Base-by-base conservation (phyloP, 2,329 filamentous ascomycete species). In the Alternaria sp. region DNA sequence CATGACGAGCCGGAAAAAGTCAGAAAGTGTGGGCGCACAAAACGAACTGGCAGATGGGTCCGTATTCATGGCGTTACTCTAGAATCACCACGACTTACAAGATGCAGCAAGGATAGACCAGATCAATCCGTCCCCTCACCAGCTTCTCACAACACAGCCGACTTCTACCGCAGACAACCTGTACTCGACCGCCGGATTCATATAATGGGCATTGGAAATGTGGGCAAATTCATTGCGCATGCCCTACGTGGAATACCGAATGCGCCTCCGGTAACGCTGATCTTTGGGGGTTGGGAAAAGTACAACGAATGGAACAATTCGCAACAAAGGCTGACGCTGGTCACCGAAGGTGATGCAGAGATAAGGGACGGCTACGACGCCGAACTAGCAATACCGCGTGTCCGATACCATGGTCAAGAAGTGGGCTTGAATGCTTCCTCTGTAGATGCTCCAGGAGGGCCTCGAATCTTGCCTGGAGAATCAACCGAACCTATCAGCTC, bases 161-260 rank as follows among this genome's bases (percentile, higher is more conserved):
- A 71, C 47, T 77, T 78, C 67, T 78, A 78, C 61, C 74, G 76
- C 57, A 57, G 57, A 7, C 55, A 70, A 38, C 67, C 71, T 11
- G 70, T 74, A 4, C 39, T 68, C 32, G 67, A 78, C 49, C 68
- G 70, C 38, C 69, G 75, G 3, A 74, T 78, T 24, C 88, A 95
- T 72, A 85, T 97, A 48, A 81, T 97, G 3, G 94, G 94, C 11
- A 75, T 91, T 11, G 94, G 94, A 36, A 96, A 93, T 73, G 83
- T 97, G 12, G 94, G 93, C 14, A 88, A 88, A 43, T 86, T 97
- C 26, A 87, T 94, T 64, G 93, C 94, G 26, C 89, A 90, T 73
- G 87, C 88, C 22, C 81, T 97, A 11, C 86, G 87, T 22, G 83
- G 85, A 20, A 81, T 88, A 8, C 81, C 83, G 7, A 79, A 86